phyloP scores from a whole-genome alignment of 768 basidiomycete species.

The Leccinellum rugosiceps region DNA sequence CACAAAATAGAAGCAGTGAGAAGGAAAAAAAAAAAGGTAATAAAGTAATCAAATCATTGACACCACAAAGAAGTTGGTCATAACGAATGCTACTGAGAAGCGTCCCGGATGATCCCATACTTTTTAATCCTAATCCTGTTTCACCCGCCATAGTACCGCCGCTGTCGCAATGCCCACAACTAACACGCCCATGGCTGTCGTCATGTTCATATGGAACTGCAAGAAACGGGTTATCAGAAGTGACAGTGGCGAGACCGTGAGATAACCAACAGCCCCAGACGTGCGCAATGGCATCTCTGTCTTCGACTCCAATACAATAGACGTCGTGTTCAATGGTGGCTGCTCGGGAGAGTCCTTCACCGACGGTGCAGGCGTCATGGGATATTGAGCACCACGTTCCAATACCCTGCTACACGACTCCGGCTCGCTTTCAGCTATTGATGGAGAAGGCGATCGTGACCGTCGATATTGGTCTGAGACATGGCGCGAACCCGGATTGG shows the following conservation, averaged over 20 bases:
- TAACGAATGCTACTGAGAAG: slow-evolving; percentile 12
- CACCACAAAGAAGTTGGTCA: slow-evolving; percentile 11
- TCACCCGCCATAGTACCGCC: slow-evolving; percentile 72
- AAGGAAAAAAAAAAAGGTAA: slow-evolving; percentile 16
- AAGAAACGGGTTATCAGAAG: slow-evolving; percentile 22
- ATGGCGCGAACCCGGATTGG: slow-evolving; percentile 21
- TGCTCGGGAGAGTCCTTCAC: slow-evolving; percentile 30
- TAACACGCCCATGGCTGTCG: slow-evolving; percentile 59
- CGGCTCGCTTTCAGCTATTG: slow-evolving; percentile 29
- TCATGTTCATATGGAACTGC: slow-evolving; percentile 34
- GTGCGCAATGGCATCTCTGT: slow-evolving; percentile 15
- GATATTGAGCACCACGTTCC: slow-evolving; percentile 23
- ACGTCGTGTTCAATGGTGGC: slow-evolving; percentile 6
- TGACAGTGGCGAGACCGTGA: slow-evolving; percentile 11
- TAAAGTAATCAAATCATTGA: slow-evolving; percentile 26
- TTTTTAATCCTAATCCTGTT: slow-evolving; percentile 35
- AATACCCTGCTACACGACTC: slow-evolving; percentile 21
- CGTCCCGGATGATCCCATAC: slow-evolving; percentile 15
- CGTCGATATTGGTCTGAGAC: slow-evolving; percentile 22
- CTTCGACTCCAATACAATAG: slow-evolving; percentile 16
- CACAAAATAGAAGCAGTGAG: slow-evolving; percentile 19
- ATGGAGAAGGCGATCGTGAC: slow-evolving; percentile 31
- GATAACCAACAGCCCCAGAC: slow-evolving; percentile 29
- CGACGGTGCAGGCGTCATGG: slow-evolving; percentile 30
- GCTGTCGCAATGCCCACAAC: slow-evolving; percentile 66